Base-by-base conservation (phyloP, 108 stramenopile genomes). In the Nitzschia inconspicua region DNA sequence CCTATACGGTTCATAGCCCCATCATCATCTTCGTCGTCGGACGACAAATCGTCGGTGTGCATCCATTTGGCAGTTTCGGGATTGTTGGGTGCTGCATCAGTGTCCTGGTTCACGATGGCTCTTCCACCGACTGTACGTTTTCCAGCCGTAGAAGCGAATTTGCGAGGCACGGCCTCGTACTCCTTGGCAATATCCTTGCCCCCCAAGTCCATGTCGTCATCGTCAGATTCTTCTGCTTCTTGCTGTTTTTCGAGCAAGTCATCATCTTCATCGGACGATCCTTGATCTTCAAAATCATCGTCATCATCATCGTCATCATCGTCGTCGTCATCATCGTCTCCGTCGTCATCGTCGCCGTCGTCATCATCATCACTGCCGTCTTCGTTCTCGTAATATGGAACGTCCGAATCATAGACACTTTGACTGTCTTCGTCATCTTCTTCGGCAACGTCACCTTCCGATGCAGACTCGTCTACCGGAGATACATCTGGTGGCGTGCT, bases 41-140 rank as follows among this genome's bases (percentile, higher is more conserved):
- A 93, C 14, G 95, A 96, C 44, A 97, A 73, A 58, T 99, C 91
- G 66, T 98, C 98, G 5, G 92, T 84, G 70, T 95, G 94, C 75
- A 91, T 85, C 73, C 70, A 88, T 43, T 29, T 47, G 42, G 29
- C 25, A 31, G 22, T 40, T 40, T 18, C 4, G 41, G 29, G 63
- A 16, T 30, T 24, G 50, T 20, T 13, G 25, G 23, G 29, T 4
- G 6, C 47, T 52, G 49, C 26, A 66, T 56, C 20, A 25, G 49
- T 25, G 58, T 47, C 27, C 48, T 52, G 26, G n/a, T n/a, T n/a
- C n/a, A n/a, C n/a, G n/a, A n/a, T n/a, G n/a, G n/a, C n/a, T n/a
- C 58, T 52, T 22, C 64, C 73, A 27, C 47, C 37, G 19, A 49
- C 57, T 37, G 63, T 60, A 14, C 72, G 59, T 57, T 77, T 83